These are phyloP conservation scores for Stachybotrys echinatus DNA, from an alignment of 2,329 filamentous ascomycete species.

Conservation along the genomic window DNA sequence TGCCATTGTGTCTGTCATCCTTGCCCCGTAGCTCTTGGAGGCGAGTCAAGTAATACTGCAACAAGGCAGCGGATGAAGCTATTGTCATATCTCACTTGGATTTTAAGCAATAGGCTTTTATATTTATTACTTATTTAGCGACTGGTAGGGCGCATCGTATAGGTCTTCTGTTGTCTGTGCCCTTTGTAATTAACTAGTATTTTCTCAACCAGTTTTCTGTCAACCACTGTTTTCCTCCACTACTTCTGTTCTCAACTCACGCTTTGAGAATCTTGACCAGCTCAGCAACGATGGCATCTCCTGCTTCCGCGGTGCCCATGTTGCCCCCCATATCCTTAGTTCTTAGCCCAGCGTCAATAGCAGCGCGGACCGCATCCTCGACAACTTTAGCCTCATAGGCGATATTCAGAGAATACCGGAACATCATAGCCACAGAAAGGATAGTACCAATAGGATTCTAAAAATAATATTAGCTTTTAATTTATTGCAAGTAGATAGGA, in stretches of 20 bases:
- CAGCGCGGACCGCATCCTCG: conserved; percentile 71
- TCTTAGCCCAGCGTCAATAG: conserved; percentile 69
- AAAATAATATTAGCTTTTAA: conserved; percentile 9
- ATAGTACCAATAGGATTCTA: conserved; percentile 71
- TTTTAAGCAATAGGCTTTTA: neutral
- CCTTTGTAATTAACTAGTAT: neutral
- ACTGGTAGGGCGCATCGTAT: neutral
- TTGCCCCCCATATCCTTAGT: conserved; percentile 81
- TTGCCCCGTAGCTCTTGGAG: too few species aligned
- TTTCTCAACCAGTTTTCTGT: neutral
- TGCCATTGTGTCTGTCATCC: too few species aligned
- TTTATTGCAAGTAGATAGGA: conserved; percentile 8
- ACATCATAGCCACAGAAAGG: conserved; percentile 86
- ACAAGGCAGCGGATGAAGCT: too few species aligned
- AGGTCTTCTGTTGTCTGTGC: neutral
- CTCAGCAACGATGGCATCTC: conserved; percentile 63
- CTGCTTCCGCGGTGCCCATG: conserved; percentile 64
- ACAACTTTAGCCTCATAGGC: conserved; percentile 69
- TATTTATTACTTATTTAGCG: neutral
- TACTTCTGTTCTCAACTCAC: conserved; percentile 5
- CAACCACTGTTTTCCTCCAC: neutral
- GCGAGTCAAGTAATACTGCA: too few species aligned
- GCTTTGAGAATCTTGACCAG: conserved; percentile 11
- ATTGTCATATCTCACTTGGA: too few species aligned
- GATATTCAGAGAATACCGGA: conserved; percentile 79